Evolutionary conservation across 2,329 filamentous ascomycete genomes (phyloP).

Genomic region (Epichloe scottii): DNA sequence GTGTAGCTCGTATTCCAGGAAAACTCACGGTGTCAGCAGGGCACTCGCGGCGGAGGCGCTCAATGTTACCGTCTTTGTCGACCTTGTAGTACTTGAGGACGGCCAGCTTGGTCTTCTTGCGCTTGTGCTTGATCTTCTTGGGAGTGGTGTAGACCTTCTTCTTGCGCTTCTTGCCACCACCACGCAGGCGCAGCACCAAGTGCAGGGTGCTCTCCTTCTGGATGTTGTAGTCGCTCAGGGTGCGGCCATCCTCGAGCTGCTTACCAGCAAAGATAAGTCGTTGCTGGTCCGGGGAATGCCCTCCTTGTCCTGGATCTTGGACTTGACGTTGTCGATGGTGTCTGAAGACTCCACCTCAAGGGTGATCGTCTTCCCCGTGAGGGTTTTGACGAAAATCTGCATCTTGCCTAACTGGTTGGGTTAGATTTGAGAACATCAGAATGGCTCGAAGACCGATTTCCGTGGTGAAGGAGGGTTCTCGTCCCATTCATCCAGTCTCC

Average conservation of each 20-base stretch:
- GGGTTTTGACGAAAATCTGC: constrained; percentile 71
- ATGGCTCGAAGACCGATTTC: background rate
- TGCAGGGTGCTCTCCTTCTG: constrained; percentile 99
- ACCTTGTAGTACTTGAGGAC: constrained; percentile 99
- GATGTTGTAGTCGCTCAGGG: constrained; percentile 99
- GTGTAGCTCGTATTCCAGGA: background rate
- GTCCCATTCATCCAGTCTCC: background rate
- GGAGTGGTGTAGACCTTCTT: constrained; percentile 99
- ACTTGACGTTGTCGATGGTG: constrained; percentile 99
- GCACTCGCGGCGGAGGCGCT: constrained; percentile 97
- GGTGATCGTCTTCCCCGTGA: constrained; percentile 99
- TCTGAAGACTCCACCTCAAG: constrained; percentile 99
- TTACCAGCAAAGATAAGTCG: constrained; percentile 99
- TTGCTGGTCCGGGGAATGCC: constrained; percentile 97
- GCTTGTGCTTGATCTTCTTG: constrained; percentile 99
- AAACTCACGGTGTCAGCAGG: constrained; percentile 70
- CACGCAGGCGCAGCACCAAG: constrained; percentile 93
- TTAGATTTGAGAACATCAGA: constrained; percentile 22
- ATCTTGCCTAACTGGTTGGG: constrained; percentile 47
- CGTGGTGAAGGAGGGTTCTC: background rate
- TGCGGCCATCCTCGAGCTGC: constrained; percentile 99
- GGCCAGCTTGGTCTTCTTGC: constrained; percentile 99
- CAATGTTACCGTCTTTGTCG: constrained; percentile 98
- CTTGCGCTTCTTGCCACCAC: constrained; percentile 99
- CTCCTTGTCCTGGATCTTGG: constrained; percentile 98